phyloP scores from a whole-genome alignment of 352 stramenopile genomes.

The Phytophthora cactorum region DNA sequence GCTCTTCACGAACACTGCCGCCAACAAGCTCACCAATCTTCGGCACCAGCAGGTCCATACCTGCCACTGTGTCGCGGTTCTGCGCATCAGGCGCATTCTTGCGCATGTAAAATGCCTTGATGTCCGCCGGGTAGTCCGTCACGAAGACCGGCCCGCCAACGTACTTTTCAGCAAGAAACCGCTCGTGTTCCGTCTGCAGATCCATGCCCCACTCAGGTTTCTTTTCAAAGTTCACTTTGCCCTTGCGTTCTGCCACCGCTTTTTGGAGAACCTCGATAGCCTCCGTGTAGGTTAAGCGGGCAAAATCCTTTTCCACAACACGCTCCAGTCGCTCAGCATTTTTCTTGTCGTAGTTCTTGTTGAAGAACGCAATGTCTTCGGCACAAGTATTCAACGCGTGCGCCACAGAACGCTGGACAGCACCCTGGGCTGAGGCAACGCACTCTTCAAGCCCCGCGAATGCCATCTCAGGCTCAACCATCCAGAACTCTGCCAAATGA shows the following conservation, averaged over 20 bases:
- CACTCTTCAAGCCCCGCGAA: slow-evolving; percentile 84
- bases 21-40: slow-evolving; percentile 97
- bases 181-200: slow-evolving; percentile 97
- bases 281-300: slow-evolving; percentile 94
- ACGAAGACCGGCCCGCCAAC: slow-evolving; percentile 93
- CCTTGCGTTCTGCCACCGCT: slow-evolving; percentile 35
- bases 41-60: slow-evolving; percentile 97
- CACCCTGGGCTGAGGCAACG: slow-evolving; percentile 94
- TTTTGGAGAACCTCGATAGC: slow-evolving; percentile 95
- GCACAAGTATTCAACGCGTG: slow-evolving; percentile 84
- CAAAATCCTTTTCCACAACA: slow-evolving; percentile 89
- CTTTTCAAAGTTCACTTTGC: slow-evolving; percentile 81
- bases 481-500: slow-evolving; percentile 98
- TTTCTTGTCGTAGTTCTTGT: slow-evolving; percentile 89
- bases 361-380: slow-evolving; percentile 95
- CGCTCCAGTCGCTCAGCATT: slow-evolving; percentile 86
- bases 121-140: slow-evolving; percentile 97
- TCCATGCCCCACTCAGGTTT: slow-evolving; percentile 94
- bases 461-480: slow-evolving; percentile 97
- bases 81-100: slow-evolving; percentile 87
- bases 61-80: slow-evolving; percentile 94
- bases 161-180: slow-evolving; percentile 93
- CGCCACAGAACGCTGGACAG: slow-evolving; percentile 90
- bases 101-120: slow-evolving; percentile 99
- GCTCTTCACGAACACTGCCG: slow-evolving; percentile 96